Base-by-base conservation (phyloP, 192 early-diverging fungal species). In the Paraglomus brasilianum region DNA sequence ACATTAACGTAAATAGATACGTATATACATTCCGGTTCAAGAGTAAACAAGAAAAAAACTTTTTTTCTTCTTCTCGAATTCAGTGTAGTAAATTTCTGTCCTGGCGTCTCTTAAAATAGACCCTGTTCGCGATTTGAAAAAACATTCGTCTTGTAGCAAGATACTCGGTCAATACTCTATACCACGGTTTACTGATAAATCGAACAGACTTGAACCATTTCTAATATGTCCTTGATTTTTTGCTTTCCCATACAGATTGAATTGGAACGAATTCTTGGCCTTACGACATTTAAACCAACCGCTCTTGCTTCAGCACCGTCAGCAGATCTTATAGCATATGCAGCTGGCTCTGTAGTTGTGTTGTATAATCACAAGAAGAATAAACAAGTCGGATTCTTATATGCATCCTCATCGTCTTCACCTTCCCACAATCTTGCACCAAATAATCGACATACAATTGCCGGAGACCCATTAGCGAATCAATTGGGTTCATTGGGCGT, bases 341-440 rank as follows among this genome's bases (percentile, higher is more conserved):
- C 89, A 0, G 91, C 91, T 47, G 92, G 90, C 13, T 84, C 87
- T 43, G 79, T 85, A 8, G 78, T 92, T 15, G 85, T 91, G 17
- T 74, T 93, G 24, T 93, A 91, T 76, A 89, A 92, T 74, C 83
- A 91, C 72, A 78, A 80, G 45, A 78, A 77, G 39, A 83, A 91
- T 69, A 85, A 84, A 58, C 89, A 91, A 66, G 68, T 88, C 3
- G 82, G 73, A 5, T 84, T 89, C 61, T 70, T 88, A 59, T 81
- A 72, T 40, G 41, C 65, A 13, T 57, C 77, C 55, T 55, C 61
- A 66, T 19, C 42, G 10, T 38, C 63, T 13, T 24, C 50, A 39
- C 63, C 55, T 15, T 44, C 57, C n/a, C 57, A 24, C 5, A 17
- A 14, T 49, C 61, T 38, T 17, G 61, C 44, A 64, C 9, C 41